Evolutionary conservation across 768 basidiomycete species (phyloP).

Genomic region (Dictyophora rubrovolvata): DNA sequence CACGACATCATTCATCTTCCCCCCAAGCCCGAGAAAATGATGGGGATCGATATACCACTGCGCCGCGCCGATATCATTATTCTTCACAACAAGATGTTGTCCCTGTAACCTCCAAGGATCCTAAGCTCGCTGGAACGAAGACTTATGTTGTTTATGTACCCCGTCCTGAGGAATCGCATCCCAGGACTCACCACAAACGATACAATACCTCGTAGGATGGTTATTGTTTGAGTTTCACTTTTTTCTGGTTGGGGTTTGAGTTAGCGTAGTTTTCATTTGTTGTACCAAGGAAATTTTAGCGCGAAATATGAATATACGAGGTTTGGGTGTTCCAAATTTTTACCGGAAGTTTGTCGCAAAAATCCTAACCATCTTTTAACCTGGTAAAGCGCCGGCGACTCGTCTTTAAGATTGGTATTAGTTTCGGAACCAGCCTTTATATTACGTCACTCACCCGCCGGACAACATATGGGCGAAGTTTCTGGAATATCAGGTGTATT

Average conservation of each 20-base stretch:
- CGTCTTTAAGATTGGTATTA: too few species aligned
- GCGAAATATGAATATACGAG: neutral
- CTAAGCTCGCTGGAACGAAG: slow-evolving; percentile 1
- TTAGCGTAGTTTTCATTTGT: neutral
- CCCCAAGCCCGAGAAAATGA: slow-evolving; percentile 32
- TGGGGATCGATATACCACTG: slow-evolving; percentile 18
- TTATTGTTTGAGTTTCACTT: neutral
- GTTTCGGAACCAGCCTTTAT: too few species aligned
- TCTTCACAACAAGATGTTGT: neutral
- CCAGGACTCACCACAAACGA: slow-evolving; percentile 3
- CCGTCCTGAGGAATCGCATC: slow-evolving; percentile 4
- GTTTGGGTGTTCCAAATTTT: too few species aligned
- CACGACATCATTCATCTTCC: slow-evolving; percentile 30
- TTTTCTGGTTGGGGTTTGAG: neutral
- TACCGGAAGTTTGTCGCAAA: too few species aligned
- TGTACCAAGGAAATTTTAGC: neutral
- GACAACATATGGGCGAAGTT: too few species aligned
- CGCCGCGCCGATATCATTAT: slow-evolving; percentile 3
- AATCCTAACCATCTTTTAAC: too few species aligned
- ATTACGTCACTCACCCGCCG: too few species aligned
- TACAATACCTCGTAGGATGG: neutral
- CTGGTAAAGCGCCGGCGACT: too few species aligned
- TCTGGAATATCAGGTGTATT: slow-evolving; percentile 37
- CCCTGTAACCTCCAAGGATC: neutral
- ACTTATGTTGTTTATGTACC: slow-evolving; percentile 8